Conservation (phyloP, 2,329 filamentous ascomycete genomes). For the Pestalotiopsis sp. region DNA sequence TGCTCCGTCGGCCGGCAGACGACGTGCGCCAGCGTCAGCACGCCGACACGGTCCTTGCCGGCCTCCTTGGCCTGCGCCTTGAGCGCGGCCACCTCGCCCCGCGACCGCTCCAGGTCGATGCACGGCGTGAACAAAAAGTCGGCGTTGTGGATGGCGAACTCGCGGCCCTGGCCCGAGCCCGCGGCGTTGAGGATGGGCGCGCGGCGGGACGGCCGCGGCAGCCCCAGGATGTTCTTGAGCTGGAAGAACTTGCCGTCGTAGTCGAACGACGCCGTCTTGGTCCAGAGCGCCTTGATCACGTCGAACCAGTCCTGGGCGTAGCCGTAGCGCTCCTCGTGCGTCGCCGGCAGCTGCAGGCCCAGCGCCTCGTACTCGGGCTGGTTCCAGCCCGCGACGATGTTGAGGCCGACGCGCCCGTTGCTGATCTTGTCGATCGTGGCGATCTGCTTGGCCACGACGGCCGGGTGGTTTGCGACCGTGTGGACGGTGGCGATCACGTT, state of each 20-base stretch:
- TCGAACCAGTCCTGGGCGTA: constrained; percentile 12
- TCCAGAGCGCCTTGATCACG: constrained; percentile 3
- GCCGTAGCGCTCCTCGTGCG: constrained; percentile 8
- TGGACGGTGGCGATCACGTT: constrained; percentile 55
- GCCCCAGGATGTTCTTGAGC: constrained; percentile 1
- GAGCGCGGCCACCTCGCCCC: constrained; percentile 5
- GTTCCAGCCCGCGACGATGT: constrained; percentile 57
- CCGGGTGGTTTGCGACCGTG: constrained; percentile 53
- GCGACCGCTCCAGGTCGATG: constrained; percentile 6
- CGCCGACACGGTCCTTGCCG: background rate
- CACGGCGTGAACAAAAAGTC: constrained; percentile 6
- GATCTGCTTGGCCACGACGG: constrained; percentile 55
- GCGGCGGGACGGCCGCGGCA: background rate
- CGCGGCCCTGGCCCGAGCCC: constrained; percentile 11
- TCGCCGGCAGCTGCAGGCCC: constrained; percentile 26
- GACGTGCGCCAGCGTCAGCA: constrained; percentile 2
- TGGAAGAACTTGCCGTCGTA: constrained; percentile 8
- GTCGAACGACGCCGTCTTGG: constrained; percentile 3
- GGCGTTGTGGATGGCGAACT: constrained; percentile 4
- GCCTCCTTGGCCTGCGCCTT: background rate
- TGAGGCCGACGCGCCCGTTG: constrained; percentile 53
- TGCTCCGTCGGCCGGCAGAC: constrained; percentile 7
- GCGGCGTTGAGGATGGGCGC: constrained; percentile 11
- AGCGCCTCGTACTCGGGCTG: constrained; percentile 54
- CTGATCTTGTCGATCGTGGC: constrained; percentile 55